Percentiles rank a stretch among this genome's conserved stretches.
Evolutionary conservation across 352 stramenopile species (phyloP).

Genomic region (Phytophthora boehmeriae): DNA sequence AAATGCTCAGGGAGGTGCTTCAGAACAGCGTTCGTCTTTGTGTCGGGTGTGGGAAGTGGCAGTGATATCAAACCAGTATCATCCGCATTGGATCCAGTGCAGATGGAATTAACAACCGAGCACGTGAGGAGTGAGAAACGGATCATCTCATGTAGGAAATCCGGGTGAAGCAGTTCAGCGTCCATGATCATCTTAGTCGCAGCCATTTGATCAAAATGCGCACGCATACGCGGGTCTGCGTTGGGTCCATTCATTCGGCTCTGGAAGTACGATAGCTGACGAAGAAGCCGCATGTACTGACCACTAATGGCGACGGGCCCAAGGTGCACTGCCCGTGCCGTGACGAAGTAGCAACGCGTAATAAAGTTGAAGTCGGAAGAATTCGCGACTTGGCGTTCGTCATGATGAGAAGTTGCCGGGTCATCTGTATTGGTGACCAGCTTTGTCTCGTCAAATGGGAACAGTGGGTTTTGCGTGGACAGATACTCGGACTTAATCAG

Average conservation of each 20-base stretch:
- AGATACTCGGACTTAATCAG: conserved; percentile 75
- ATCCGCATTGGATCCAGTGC: conserved; percentile 29
- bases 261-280: conserved; percentile 90
- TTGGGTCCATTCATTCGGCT: conserved; percentile 73
- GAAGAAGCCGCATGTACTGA: conserved; percentile 87
- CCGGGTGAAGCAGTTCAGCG: conserved; percentile 75
- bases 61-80: conserved; percentile 33
- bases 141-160: conserved; percentile 80
- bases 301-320: conserved; percentile 87
- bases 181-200: conserved; percentile 83
- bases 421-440: conserved; percentile 38
- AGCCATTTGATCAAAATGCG: conserved; percentile 77
- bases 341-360: conserved; percentile 96
- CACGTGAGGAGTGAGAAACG: conserved; percentile 75
- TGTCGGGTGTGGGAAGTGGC: conserved; percentile 42
- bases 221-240: conserved; percentile 68
- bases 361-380: conserved; percentile 94
- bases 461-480: conserved; percentile 53
- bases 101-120: conserved; percentile 64
- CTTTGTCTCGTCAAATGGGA: conserved; percentile 69
- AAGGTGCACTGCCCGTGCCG: conserved; percentile 91
- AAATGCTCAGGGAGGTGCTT: conserved; percentile 94
- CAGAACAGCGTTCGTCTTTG: conserved; percentile 48
- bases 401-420: conserved; percentile 7
- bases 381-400: conserved; percentile 30